Evolutionary conservation across 2,329 filamentous ascomycete genomes (phyloP), one percentile per base, ranked within the genome.

Genomic region (Cordyceps fumosorosea): DNA sequence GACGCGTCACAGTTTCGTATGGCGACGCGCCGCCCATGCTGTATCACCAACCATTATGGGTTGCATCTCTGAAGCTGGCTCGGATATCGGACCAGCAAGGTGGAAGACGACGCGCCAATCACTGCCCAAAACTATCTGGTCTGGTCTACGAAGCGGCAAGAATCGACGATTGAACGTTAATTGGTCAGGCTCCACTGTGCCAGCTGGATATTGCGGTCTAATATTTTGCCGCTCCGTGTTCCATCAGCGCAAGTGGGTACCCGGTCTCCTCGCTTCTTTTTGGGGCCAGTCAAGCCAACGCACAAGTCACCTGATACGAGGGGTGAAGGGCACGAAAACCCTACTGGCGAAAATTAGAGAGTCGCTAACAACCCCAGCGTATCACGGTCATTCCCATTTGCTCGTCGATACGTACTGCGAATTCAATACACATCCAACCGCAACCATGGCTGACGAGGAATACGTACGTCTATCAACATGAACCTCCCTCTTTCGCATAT

Each of bases 381-480:
- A 55, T 48, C 65, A 66, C 65, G 63, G 60, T 56, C 60, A 64
- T 56, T 68, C 74, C 29, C 70, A 73, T 75, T 77, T 75, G 75
- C 72, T 72, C 70, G 73, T 75, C 77, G 76, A 77, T 70, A 68
- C 70, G 66, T 68, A 62, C 59, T 76, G 77, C 76, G 74, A 78
- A 76, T 75, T 71, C 71, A 70, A 71, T 72, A 73, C 72, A 62
- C 71, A 68, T 74, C 71, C 73, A 71, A 80, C 76, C 79, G 78
- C 76, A 77, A 82, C 74, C 82, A 93, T 93, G 90, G 90, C 90
- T 87, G 90, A 93, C 85, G 89, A 92, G 83, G 89, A 92, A 83
- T 95, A 95, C 84, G 90, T 93, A 84, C 80, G 89, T 89, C 69
- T 14, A 18, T 42, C 51, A 20, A 47, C 42, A 44, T 24, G 48